Evolutionary conservation across 495 filamentous ascomycete species (phyloP), one percentile per base, ranked within the genome.

Genomic region (Aspergillus sclerotiicarbonarius): DNA sequence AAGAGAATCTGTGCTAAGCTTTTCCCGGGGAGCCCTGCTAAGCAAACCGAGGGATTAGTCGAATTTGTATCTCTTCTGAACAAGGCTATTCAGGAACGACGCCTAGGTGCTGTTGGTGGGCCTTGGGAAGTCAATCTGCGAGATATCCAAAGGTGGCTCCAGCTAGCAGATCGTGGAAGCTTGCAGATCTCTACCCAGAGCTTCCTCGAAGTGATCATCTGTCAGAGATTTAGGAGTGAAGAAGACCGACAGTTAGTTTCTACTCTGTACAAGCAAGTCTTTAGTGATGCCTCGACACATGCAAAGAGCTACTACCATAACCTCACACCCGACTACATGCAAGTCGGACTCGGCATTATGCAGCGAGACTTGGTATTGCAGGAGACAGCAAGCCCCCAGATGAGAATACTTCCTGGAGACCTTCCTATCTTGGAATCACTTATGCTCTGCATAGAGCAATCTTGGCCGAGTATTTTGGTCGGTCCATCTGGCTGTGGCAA

Each of bases 111-210:
- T n/a, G 76, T 87, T 51, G 95, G 95, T 48, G 88, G 88, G 9
- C 95, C 94, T 3, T 98, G 93, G 95, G 95, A 99, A 65, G 91
- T 99, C 65, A 99, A 99, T 62, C 74, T 99, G 59, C 86, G 95
- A 66, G 95, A 99, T 72, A 90, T 88, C 6, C 82, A 92, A 46
- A 83, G 95, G 37, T 98, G 93, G 93, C 80, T 97, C 32, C 81
- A 90, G 54, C 67, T 99, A 45, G 74, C 90, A 32, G 72, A 76
- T 47, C 69, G 72, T 20, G 71, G 68, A 20, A 62, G 65, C 78
- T 82, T 33, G 54, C 82, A 54, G 68, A 85, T 66, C 70, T 79
- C 43, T 62, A 90, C 32, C 67, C 90, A 55, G 62, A 78, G 96
- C 61, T 96, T 91, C 71, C 77, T 92, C 13, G 82, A 90, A 57